phyloP scores from a whole-genome alignment of 306 rosid species.

The Trichosanthes cucumerina region DNA sequence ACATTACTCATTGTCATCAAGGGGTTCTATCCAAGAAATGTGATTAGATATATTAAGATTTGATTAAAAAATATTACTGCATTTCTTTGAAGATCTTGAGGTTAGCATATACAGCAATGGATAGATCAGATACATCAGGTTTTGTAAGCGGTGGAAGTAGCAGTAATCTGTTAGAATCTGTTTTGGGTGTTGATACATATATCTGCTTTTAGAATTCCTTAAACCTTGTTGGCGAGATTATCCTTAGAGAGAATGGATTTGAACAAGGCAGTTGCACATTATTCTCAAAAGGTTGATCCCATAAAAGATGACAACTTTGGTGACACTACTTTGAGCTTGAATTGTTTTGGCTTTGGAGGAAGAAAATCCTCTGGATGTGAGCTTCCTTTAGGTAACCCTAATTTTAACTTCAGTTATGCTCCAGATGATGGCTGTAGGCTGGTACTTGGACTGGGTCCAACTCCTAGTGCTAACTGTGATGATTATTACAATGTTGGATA shows the following conservation, averaged over 20 bases:
- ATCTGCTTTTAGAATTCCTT: conserved; percentile 23
- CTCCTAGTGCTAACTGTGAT: conserved; percentile 58
- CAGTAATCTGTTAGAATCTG: conserved; percentile 23
- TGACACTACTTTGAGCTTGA: conserved; percentile 66
- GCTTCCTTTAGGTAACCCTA: conserved; percentile 27
- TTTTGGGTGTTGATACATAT: conserved; percentile 19
- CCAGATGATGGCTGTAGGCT: conserved; percentile 78
- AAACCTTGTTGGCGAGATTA: conserved; percentile 28
- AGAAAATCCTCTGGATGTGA: conserved; percentile 32
- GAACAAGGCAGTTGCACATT: conserved; percentile 43
- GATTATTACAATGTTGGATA: conserved; percentile 33
- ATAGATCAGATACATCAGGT: conserved; percentile 83
- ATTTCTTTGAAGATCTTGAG: conserved; percentile 18
- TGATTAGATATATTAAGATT: conserved; percentile 49
- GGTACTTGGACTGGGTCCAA: conserved; percentile 94
- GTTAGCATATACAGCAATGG: conserved; percentile 36
- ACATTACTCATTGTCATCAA: conserved; percentile 38
- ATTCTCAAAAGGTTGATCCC: conserved; percentile 43
- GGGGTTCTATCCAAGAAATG: conserved; percentile 91
- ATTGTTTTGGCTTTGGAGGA: conserved; percentile 51
- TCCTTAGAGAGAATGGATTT: conserved; percentile 66
- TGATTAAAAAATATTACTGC: conserved; percentile 5
- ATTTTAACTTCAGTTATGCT: conserved; percentile 35
- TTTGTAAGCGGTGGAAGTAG: conserved; percentile 76
- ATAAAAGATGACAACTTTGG: conserved; percentile 45